These are phyloP conservation scores for Dryas octopetala DNA, from an alignment of 306 rosid genomes.

Conservation along the genomic window DNA sequence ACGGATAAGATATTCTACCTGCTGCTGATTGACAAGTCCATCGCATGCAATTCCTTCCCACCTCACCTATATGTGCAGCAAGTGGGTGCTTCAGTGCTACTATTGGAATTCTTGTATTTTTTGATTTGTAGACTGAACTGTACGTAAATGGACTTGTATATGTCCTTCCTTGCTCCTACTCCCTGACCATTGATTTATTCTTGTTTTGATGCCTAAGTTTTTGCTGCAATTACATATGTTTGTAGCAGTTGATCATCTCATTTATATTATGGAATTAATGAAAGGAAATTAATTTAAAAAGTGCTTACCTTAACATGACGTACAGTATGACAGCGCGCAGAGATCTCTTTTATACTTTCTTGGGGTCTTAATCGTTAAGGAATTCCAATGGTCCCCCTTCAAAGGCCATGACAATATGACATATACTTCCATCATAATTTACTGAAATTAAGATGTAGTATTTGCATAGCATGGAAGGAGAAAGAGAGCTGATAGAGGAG, in stretches of 20 bases:
- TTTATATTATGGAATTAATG: too few relatives aligned
- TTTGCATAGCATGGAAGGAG: background rate
- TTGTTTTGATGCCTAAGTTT: background rate
- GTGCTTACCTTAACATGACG: background rate
- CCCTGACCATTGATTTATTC: background rate
- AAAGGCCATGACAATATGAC: background rate
- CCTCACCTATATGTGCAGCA: too few relatives aligned
- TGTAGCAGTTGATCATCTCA: too few relatives aligned
- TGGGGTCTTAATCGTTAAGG: background rate
- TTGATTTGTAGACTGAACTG: background rate
- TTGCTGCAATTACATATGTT: background rate
- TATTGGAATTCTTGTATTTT: background rate
- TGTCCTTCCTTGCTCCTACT: background rate
- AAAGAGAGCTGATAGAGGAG: background rate
- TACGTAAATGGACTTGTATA: background rate
- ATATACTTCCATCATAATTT: background rate
- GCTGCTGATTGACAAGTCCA: background rate
- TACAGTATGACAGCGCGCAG: too few relatives aligned
- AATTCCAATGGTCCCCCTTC: slow-evolving; percentile 1
- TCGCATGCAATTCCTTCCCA: too few relatives aligned
- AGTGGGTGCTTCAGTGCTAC: background rate
- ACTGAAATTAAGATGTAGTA: background rate
- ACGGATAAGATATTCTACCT: slow-evolving; percentile 46
- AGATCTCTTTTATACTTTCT: background rate
- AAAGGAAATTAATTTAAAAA: too few relatives aligned